Percentiles rank a stretch among this genome's conserved stretches.
Evolutionary conservation across 768 basidiomycete genomes (phyloP).

Genomic region (Termitomyces sp.): DNA sequence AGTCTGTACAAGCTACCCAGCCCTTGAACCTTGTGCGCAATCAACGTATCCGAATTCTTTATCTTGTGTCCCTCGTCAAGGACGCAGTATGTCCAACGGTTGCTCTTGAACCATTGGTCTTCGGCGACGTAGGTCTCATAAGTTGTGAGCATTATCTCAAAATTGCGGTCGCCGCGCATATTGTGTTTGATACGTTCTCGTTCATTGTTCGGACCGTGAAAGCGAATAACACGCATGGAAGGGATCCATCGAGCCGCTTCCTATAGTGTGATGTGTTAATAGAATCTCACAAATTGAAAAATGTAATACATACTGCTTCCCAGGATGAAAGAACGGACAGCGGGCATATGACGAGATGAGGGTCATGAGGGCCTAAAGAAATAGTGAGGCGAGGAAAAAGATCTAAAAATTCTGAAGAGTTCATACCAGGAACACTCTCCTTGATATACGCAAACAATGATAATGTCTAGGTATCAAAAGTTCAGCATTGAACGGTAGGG

Average conservation of each 20-base stretch:
- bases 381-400: neutral
- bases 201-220: slow-evolving; percentile 55
- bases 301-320: slow-evolving; percentile 36
- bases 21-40: slow-evolving; percentile 51
- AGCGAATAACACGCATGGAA: slow-evolving; percentile 49
- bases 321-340: slow-evolving; percentile 63
- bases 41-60: slow-evolving; percentile 60
- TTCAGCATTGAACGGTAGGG: neutral
- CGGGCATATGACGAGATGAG: slow-evolving; percentile 73
- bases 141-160: slow-evolving; percentile 63
- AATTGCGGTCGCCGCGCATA: slow-evolving; percentile 37
- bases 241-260: slow-evolving; percentile 56
- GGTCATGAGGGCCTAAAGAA: slow-evolving; percentile 38
- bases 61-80: slow-evolving; percentile 71
- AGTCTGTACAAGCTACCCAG: slow-evolving; percentile 56
- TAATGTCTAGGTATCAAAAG: slow-evolving; percentile 35
- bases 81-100: slow-evolving; percentile 54
- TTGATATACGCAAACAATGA: slow-evolving; percentile 67
- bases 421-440: slow-evolving; percentile 41
- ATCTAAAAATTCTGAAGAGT: neutral
- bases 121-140: slow-evolving; percentile 64
- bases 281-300: neutral
- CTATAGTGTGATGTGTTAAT: slow-evolving; percentile 19
- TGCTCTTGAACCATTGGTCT: slow-evolving; percentile 57
- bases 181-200: slow-evolving; percentile 51